These are phyloP conservation scores for Lentinula raphanica DNA, from an alignment of 768 basidiomycete genomes.

Conservation along the genomic window DNA sequence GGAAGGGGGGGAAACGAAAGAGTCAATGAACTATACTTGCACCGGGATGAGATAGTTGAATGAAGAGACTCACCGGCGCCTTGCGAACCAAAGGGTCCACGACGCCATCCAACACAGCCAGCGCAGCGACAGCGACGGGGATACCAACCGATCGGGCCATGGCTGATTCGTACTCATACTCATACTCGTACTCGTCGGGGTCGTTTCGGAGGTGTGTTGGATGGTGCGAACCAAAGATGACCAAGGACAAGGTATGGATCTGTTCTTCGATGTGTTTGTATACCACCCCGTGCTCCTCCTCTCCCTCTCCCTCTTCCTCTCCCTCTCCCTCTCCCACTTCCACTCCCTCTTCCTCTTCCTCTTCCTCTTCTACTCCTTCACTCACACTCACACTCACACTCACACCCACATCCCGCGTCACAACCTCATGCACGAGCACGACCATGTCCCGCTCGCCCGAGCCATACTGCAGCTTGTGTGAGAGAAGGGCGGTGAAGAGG, in stretches of 20 bases:
- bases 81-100: neutral
- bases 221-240: conserved; percentile 45
- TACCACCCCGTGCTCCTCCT: neutral
- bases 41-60: no score
- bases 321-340: no score
- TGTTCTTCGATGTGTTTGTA: conserved; percentile 27
- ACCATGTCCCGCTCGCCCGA: conserved; percentile 81
- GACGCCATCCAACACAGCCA: conserved; percentile 60
- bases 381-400: no score
- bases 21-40: no score
- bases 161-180: conserved; percentile 47
- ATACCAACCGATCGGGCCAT: conserved; percentile 91
- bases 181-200: conserved; percentile 21
- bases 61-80: no score
- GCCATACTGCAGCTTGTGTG: conserved; percentile 63
- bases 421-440: conserved; percentile 79
- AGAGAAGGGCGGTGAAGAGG: conserved; percentile 66
- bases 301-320: no score
- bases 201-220: no score
- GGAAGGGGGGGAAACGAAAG: no score
- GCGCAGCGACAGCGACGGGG: conserved; percentile 79
- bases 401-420: conserved; percentile 19
- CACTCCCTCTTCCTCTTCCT: no score
- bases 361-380: no score
- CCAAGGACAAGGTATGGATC: conserved; percentile 62